Conservation (phyloP, 2,329 filamentous ascomycete genomes). For the Didymella segeticola region DNA sequence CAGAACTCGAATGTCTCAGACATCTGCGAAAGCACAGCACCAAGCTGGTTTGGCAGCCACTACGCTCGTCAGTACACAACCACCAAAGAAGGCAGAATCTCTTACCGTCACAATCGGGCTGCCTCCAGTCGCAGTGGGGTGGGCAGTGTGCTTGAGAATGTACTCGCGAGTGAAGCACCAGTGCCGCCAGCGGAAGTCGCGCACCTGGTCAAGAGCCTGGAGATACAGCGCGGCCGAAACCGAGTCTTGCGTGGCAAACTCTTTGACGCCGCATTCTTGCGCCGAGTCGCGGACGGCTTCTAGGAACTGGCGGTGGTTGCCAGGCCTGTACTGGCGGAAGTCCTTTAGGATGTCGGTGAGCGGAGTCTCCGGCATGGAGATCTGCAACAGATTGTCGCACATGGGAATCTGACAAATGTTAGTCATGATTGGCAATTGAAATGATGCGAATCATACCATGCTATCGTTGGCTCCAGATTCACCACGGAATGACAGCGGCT, state of each 20-base stretch:
- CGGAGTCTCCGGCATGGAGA: conserved; percentile 87
- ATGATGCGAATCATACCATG: conserved; percentile 63
- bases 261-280: conserved; percentile 61
- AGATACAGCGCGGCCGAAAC: conserved; percentile 57
- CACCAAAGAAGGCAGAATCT: not conserved
- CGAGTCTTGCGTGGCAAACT: conserved; percentile 70
- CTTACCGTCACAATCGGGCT: conserved; percentile 76
- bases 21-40: conserved; percentile 77
- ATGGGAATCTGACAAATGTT: conserved; percentile 69
- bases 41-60: conserved; percentile 83
- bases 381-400: conserved; percentile 84
- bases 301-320: conserved; percentile 86
- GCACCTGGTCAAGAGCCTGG: conserved; percentile 71
- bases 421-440: not conserved
- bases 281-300: conserved; percentile 68
- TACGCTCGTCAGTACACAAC: conserved; percentile 25
- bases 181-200: conserved; percentile 83
- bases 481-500: conserved; percentile 83
- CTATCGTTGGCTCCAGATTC: conserved; percentile 94
- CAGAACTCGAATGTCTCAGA: conserved; percentile 60
- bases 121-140: conserved; percentile 80
- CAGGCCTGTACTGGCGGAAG: conserved; percentile 87
- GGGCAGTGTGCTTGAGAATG: conserved; percentile 77
- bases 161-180: conserved; percentile 88
- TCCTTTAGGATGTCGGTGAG: conserved; percentile 87